These are phyloP conservation scores for Pisolithus microcarpus DNA, from an alignment of 768 basidiomycete genomes.

Conservation along the genomic window DNA sequence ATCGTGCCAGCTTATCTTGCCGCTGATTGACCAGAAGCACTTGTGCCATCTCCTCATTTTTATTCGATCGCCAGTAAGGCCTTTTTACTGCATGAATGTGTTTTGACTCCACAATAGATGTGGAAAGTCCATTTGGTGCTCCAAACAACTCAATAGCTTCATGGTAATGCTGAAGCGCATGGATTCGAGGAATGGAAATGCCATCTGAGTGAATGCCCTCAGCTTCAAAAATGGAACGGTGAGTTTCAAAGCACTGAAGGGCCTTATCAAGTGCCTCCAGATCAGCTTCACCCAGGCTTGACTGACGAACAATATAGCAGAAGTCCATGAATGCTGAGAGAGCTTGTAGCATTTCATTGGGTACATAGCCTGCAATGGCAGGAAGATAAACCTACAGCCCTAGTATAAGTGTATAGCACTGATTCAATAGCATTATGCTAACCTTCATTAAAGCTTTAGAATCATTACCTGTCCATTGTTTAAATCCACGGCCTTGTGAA, in stretches of 20 bases:
- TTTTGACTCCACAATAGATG: constrained; percentile 21
- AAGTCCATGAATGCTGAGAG: constrained; percentile 24
- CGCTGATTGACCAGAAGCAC: neutral
- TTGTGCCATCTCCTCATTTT: constrained; percentile 14
- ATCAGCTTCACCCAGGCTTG: neutral
- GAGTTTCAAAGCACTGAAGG: neutral
- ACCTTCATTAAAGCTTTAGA: constrained; percentile 27
- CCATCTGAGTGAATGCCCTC: neutral
- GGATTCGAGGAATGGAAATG: constrained; percentile 12
- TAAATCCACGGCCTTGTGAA: constrained; percentile 22
- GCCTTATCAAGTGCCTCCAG: constrained; percentile 1
- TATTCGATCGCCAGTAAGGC: constrained; percentile 17
- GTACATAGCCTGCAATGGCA: constrained; percentile 27
- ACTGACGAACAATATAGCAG: constrained; percentile 18
- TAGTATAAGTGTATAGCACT: neutral
- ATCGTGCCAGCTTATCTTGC: neutral
- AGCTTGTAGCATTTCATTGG: constrained; percentile 19
- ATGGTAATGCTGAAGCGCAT: constrained; percentile 13
- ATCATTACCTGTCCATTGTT: constrained; percentile 34
- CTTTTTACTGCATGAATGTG: constrained; percentile 22
- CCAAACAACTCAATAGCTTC: constrained; percentile 11
- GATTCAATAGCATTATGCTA: neutral
- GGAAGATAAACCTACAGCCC: constrained; percentile 23
- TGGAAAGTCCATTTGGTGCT: constrained; percentile 16
- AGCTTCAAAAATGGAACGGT: neutral